A percentile compares a stretch with the other conserved stretches of the same genome.
Evolutionary conservation across 108 stramenopile species (phyloP).

Genomic region (Poteriospumella lacustris): DNA sequence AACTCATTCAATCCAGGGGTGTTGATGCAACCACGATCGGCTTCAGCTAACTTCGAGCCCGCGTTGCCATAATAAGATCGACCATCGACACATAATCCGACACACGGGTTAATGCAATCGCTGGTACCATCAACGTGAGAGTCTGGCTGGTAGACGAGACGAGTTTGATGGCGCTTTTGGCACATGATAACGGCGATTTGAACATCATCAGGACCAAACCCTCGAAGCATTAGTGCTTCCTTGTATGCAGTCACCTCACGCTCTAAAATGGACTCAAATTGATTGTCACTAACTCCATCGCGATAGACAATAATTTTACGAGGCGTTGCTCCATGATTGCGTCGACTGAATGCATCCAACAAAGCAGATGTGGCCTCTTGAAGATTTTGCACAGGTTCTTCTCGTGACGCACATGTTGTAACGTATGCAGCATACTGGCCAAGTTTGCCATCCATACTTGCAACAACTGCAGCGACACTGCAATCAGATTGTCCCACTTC

Average conservation of each 20-base stretch:
- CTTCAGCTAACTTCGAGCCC: too few species aligned
- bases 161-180: slow-evolving; percentile 24
- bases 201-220: neutral
- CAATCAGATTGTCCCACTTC: neutral
- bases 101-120: neutral
- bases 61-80: neutral
- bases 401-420: neutral
- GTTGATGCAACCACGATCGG: too few species aligned
- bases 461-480: slow-evolving; percentile 20
- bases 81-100: neutral
- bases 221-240: neutral
- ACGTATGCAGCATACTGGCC: slow-evolving; percentile 24
- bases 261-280: slow-evolving; percentile 1
- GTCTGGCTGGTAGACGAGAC: slow-evolving; percentile 19
- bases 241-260: neutral
- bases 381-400: neutral
- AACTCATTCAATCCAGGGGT: slow-evolving; percentile 16
- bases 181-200: slow-evolving; percentile 17
- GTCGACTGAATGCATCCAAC: neutral
- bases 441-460: neutral
- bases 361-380: neutral
- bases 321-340: neutral
- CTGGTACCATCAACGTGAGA: neutral
- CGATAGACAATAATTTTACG: slow-evolving; percentile 10
- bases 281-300: slow-evolving; percentile 25